A percentile compares a stretch with the other conserved stretches of the same genome.
These are phyloP conservation scores for Coemansia erecta DNA, from an alignment of 192 early-diverging fungal species.

Conservation along the genomic window DNA sequence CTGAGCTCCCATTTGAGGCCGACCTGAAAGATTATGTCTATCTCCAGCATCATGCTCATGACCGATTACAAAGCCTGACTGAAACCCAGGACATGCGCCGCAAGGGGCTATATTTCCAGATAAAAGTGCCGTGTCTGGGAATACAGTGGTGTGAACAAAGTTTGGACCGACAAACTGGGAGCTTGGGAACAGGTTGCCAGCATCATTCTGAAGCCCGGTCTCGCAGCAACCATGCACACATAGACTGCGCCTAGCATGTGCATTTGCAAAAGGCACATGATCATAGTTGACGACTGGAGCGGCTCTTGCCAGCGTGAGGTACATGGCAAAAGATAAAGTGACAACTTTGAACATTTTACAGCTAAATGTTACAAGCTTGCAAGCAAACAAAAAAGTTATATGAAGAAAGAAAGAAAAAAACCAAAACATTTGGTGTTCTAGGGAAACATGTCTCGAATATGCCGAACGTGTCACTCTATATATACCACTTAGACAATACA, in stretches of 20 bases:
- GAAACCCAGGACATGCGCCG: neutral
- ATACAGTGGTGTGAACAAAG: neutral
- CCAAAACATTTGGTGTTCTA: conserved; percentile 5
- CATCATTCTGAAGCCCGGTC: neutral
- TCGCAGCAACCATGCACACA: conserved; percentile 16
- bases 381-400: too few relatives aligned
- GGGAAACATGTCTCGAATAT: neutral
- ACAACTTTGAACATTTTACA: conserved; percentile 26
- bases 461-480: neutral
- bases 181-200: conserved; percentile 5
- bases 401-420: conserved; percentile 3
- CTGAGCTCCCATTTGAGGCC: neutral
- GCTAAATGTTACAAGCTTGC: neutral
- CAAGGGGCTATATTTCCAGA: neutral
- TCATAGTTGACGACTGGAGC: conserved; percentile 7
- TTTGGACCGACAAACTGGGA: conserved; percentile 9
- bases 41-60: neutral
- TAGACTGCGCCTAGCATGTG: conserved; percentile 7
- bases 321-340: conserved; percentile 13
- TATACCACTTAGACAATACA: conserved; percentile 5
- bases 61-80: neutral
- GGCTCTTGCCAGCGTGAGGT: conserved; percentile 9
- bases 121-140: neutral
- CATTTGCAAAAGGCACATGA: neutral
- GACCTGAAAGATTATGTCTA: neutral